phyloP scores from a whole-genome alignment of 768 basidiomycete species.

The Neoboletus magnificus region DNA sequence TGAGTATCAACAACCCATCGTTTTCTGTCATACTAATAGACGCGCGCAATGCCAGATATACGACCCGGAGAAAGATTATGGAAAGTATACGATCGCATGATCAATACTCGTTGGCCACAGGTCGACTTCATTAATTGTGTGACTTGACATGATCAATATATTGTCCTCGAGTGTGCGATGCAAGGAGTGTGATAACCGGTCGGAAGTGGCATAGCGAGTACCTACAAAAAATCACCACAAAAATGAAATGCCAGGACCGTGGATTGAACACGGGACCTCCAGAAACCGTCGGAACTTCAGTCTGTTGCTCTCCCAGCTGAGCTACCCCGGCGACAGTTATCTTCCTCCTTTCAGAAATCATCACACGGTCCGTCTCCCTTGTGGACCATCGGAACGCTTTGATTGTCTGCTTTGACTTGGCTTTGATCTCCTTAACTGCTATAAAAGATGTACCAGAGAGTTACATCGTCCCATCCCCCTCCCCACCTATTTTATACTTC shows the following conservation, averaged over 20 bases:
- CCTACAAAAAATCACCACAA: not conserved
- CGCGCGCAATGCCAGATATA: conserved; percentile 55
- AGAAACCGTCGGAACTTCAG: conserved; percentile 55
- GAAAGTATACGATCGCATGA: conserved; percentile 79
- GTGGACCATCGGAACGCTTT: not conserved
- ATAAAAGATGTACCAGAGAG: conserved; percentile 5
- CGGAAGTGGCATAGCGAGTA: not conserved
- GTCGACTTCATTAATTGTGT: not conserved
- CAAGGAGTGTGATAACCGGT: not conserved
- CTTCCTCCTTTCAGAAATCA: not conserved
- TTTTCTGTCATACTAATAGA: not conserved
- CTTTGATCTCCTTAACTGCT: not conserved
- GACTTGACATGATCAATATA: not conserved
- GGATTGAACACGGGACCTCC: conserved; percentile 80
- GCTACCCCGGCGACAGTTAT: conserved; percentile 50
- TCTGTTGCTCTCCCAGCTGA: conserved; percentile 77
- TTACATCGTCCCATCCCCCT: not conserved
- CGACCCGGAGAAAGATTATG: conserved; percentile 91
- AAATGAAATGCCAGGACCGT: conserved; percentile 62
- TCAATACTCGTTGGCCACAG: conserved; percentile 1
- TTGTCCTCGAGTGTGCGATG: not conserved
- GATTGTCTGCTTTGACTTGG: conserved; percentile 4
- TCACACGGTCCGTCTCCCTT: not conserved
- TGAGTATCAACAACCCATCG: conserved; percentile 31
- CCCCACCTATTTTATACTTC: not conserved